A percentile compares a stretch with the other conserved stretches of the same genome.
Conservation (phyloP, 1,284 basidiomycete genomes). For the Rhizoctonia solani region DNA sequence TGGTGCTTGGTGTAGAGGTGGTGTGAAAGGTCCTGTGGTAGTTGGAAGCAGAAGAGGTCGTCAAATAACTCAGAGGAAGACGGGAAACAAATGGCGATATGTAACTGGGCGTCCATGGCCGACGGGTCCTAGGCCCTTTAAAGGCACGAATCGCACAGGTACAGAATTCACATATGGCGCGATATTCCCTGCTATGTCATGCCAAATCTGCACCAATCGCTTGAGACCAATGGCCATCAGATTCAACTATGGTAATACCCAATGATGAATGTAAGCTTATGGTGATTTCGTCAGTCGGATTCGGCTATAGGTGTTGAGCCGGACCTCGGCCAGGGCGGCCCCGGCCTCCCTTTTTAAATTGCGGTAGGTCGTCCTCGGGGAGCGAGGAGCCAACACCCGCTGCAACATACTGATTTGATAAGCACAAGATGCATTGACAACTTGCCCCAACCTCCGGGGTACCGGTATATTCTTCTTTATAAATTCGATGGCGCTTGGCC, state of each 20-base stretch:
- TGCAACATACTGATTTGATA: too few species aligned
- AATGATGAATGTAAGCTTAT: not conserved
- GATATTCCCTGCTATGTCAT: not conserved
- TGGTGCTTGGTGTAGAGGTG: not conserved
- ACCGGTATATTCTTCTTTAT: too few species aligned
- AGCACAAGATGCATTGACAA: too few species aligned
- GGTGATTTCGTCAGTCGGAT: too few species aligned
- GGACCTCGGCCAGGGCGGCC: too few species aligned
- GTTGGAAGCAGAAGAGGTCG: not conserved
- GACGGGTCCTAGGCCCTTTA: constrained; percentile 19
- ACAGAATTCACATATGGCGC: not conserved
- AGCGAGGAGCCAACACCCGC: too few species aligned
- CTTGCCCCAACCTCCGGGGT: too few species aligned
- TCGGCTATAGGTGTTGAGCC: too few species aligned
- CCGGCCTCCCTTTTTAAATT: constrained; percentile 14
- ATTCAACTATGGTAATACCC: not conserved
- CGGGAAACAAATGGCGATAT: constrained; percentile 3
- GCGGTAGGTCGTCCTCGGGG: constrained; percentile 1
- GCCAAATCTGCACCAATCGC: not conserved
- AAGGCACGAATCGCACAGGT: constrained; percentile 10
- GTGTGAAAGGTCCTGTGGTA: constrained; percentile 8
- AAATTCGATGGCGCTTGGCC: too few species aligned
- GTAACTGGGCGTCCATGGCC: not conserved
- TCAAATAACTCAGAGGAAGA: not conserved
- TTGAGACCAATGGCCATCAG: not conserved